Base-by-base conservation (phyloP, 2,329 filamentous ascomycete genomes). In the Endothia cerciana region DNA sequence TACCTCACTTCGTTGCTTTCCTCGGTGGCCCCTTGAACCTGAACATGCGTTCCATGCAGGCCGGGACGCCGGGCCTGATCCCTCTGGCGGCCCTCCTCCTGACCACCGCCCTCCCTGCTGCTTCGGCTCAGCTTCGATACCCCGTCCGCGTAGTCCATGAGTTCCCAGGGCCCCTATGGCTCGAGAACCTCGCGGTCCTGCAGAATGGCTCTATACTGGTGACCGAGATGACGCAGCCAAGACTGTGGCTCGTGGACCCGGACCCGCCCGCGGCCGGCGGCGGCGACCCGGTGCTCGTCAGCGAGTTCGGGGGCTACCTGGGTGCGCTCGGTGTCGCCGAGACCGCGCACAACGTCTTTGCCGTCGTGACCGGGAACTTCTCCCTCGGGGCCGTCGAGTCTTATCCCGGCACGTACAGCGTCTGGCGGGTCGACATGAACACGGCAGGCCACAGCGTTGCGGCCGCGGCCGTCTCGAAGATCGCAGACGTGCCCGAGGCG, bases 401-500 rank as follows among this genome's bases (percentile, higher is more conserved):
- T 22, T 49, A 49, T 25, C 45, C 45, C 6, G 45, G 45, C 22
- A 49, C 45, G 22, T 49, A 49, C 22, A 28, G 22, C 22, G 45
- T 49, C 45, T 49, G 45, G 45, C 45, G 45, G 8, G 22, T 49
- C 45, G 45, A 49, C 45, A 28, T 49, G 45, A 28, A 22, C 22
- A 15, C 8, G 11, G 10, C 33, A 36, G 25, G 10, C n/a, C 4
- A 6, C 19, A n/a, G 5, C 19, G 10, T 3, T n/a, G 19, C 43
- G n/a, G n/a, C 1, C 22, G 47, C 47, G 22, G 47, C 22, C 47
- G 25, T 49, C 47, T 49, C 47, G 22, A 49, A 49, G 47, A 49
- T 49, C 47, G 47, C 47, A 13, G 47, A 49, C 47, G 47, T 49
- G 47, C 47, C 47, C 22, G 47, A 28, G 47, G 47, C 47, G 47